Evolutionary conservation across 768 basidiomycete species (phyloP), one percentile per base, ranked within the genome.

Genomic region (Collybia nuda): DNA sequence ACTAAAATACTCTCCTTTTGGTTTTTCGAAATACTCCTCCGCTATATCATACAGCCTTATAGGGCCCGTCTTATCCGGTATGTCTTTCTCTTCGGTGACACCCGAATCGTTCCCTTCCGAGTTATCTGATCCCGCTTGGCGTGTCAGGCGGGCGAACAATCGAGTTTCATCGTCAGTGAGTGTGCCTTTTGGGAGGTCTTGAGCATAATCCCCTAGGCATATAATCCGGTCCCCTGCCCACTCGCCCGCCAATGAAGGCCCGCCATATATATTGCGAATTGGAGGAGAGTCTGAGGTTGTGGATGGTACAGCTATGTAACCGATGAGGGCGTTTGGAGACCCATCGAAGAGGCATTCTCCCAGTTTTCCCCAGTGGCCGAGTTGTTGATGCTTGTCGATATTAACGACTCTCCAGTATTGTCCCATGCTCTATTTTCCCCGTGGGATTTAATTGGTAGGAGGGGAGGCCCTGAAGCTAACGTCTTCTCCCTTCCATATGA

Each of bases 201-300:
- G 40, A 4, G 19, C 24, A 11, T 59, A 55, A 37, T 60, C 57
- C 2, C 59, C 55, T 29, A 59, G 11, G 49, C 54, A 58, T 12
- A 63, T 57, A 40, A 63, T 53, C 5, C 63, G 57, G 37, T 61
- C 51, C 2, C 61, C 57, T 17, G 56, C 56, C 63, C 61, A 64
- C 4, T 7, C 24, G 24, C 24, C 7, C 4, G 24, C 7, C 24
- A 7, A 3, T 26, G 4, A 26, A 4, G 24, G 24, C 24, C 24
- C 7, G 24, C 24, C n/a, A n/a, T n/a, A n/a, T n/a, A n/a, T n/a
- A n/a, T 26, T 26, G 24, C 7, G 24, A 7, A 7, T 4, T 26
- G 24, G n/a, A 26, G 24, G 24, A 26, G 24, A 26, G 24, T 7
- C 24, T 7, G 24, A 7, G 24, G 24, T 26, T 26, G 21, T 3